Evolutionary conservation across 306 rosid species (phyloP), one percentile per base, ranked within the genome.

Genomic region (Fagus crenata): DNA sequence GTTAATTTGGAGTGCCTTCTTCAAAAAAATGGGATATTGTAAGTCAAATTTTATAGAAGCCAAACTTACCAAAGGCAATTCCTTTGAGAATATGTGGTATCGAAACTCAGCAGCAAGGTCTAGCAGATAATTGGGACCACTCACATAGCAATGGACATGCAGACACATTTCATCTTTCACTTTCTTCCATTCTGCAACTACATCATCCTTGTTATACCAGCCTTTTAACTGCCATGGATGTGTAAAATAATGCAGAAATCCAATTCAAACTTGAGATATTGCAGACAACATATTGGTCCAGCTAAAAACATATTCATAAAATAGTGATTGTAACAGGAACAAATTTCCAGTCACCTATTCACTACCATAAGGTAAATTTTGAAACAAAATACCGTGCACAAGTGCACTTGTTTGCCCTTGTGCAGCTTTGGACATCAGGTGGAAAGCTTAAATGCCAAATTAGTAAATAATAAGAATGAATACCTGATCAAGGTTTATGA

Each of bases 151-250:
- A 86, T 92, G 98, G 67, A 94, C 85, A 85, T 94, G 96, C 15
- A 94, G 85, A 80, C 95, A 94, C 96, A 92, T 84, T 74, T 94
- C 96, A 61, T 86, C 91, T 53, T 88, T 87, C 76, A 94, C 98
- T 81, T 86, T 90, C 90, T 94, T 94, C 98, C 98, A 94, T 82
- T 92, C 98, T 33, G 97, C 98, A 46, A 94, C 97, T 76, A 94
- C 97, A 81, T 94, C 98, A 78, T 94, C 98, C 87, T 89, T 92
- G 74, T 85, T 87, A 32, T 94, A 92, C 98, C 98, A 94, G 53
- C 98, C 97, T 84, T 86, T 89, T 82, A 94, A 81, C 98, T 94
- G 88, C 69, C 84, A 75, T 15, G 60, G n/a, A 75, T 70, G 75
- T 69, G 53, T 7, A 59, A 63, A 31, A 72, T 7, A 68, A 41